Base-by-base conservation (phyloP, 805 yeast genomes). In the Hanseniaspora mollemarum region DNA sequence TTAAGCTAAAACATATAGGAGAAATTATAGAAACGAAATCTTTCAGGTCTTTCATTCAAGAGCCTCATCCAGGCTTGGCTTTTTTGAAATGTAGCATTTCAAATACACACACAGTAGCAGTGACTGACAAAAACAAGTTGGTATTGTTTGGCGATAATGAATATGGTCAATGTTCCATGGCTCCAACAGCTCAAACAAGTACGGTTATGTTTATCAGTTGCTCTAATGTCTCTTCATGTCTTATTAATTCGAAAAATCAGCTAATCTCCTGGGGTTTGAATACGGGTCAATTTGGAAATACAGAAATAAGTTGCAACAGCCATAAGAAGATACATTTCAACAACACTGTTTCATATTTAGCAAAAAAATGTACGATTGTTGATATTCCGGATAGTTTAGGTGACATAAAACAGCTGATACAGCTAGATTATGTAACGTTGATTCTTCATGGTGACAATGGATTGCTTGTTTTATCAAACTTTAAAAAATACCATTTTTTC, bases 91-190 rank as follows among this genome's bases (percentile, higher is more conserved):
- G 78, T 1, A 76, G 74, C 1, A 61, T 79, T 0, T 78, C 87
- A 48, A 76, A 78, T 57, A 82, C 83, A 58, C 95, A 85, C 60
- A 68, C 85, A 0, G 58, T 87, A 9, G 81, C 75, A 0, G 57
- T 83, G 19, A 74, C 82, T 0, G 58, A 66, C 0, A 56, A 64
- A 15, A 78, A 78, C 35, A 72, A 72, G n/a, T 67, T 86, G 1
- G 82, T 71, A 54, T 65, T 87, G 0, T 88, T 95, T 94, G 96
- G 96, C 0, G 71, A 77, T 54, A 85, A 85, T 58, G 68, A 71
- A 16, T 72, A 63, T 60, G 74, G 74, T n/a, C 94, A 84, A 60
- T 63, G 57, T 43, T 40, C 59, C 0, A 61, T 60, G n/a, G 61
- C 56, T 8, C 67, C 53, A 3, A 16, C 29, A 13, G 13, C 33